Evolutionary conservation across 495 filamentous ascomycete genomes (phyloP).

Genomic region (Hypoxylon subgilvum): DNA sequence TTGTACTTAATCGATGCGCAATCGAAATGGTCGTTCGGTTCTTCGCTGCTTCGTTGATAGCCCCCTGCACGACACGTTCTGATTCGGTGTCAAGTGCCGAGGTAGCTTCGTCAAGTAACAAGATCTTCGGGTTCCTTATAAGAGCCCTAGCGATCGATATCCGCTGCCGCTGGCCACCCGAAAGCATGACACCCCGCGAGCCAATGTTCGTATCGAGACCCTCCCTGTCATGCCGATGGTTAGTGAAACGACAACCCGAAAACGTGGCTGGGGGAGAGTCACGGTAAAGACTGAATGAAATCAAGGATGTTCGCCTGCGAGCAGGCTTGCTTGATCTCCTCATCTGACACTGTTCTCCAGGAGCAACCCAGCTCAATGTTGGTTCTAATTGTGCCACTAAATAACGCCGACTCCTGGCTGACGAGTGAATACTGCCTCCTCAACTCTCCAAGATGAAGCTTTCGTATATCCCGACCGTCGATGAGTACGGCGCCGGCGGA

Average conservation of each 20-base stretch:
- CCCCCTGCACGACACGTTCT: slow-evolving; percentile 73
- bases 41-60: slow-evolving; percentile 65
- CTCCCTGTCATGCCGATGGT: slow-evolving; percentile 28
- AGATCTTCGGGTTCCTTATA: slow-evolving; percentile 70
- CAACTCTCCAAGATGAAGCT: slow-evolving; percentile 46
- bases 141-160: slow-evolving; percentile 77
- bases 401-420: slow-evolving; percentile 66
- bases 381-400: slow-evolving; percentile 62
- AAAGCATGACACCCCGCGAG: slow-evolving; percentile 66
- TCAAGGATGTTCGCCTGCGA: slow-evolving; percentile 66
- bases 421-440: slow-evolving; percentile 60
- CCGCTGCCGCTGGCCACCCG: slow-evolving; percentile 79
- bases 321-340: slow-evolving; percentile 61
- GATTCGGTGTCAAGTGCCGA: slow-evolving; percentile 75
- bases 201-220: slow-evolving; percentile 68
- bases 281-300: slow-evolving; percentile 65
- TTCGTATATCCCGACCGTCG: slow-evolving; percentile 56
- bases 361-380: slow-evolving; percentile 59
- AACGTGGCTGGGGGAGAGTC: slow-evolving; percentile 24
- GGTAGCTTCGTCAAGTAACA: slow-evolving; percentile 83
- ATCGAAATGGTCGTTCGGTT: slow-evolving; percentile 60
- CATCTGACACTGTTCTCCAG: slow-evolving; percentile 49
- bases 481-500: slow-evolving; percentile 58
- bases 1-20: too few relatives aligned
- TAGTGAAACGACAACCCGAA: slow-evolving; percentile 2